These are phyloP conservation scores for Vaccinium macrocarpon DNA, from an alignment of 148 eudicot genomes.

Conservation along the genomic window DNA sequence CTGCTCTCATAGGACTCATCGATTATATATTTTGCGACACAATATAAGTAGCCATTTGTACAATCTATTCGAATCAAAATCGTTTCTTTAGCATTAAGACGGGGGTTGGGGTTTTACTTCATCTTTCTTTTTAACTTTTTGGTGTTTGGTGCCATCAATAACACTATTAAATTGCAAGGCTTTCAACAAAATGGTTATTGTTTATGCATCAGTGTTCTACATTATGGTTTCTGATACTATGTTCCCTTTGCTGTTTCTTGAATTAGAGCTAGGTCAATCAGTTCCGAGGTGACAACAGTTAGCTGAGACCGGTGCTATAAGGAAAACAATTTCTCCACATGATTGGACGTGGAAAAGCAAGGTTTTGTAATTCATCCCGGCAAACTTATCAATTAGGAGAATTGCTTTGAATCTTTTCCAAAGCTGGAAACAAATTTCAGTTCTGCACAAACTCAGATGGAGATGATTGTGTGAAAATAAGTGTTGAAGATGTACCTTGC, in stretches of 20 bases:
- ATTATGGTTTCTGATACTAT: constrained; percentile 27
- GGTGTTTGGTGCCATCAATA: background rate
- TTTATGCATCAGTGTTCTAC: background rate
- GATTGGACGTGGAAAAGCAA: constrained; percentile 27
- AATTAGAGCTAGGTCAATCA: constrained; percentile 77
- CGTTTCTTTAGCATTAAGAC: background rate
- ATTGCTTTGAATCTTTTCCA: constrained; percentile 8
- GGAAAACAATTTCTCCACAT: constrained; percentile 25
- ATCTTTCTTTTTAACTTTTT: background rate
- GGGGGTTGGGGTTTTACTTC: background rate
- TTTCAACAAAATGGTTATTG: background rate
- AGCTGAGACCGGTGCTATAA: background rate
- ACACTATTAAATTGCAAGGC: background rate
- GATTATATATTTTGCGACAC: background rate
- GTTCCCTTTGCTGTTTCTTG: constrained; percentile 36
- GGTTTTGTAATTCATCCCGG: constrained; percentile 29
- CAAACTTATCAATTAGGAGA: constrained; percentile 17
- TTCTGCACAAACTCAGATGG: background rate
- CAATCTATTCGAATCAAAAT: background rate
- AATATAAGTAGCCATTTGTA: background rate
- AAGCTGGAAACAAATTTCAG: background rate
- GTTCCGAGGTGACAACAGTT: constrained; percentile 73
- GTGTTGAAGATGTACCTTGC: constrained; percentile 10
- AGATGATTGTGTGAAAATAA: constrained; percentile 11
- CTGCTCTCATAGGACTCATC: constrained; percentile 14